phyloP scores from a whole-genome alignment of 306 rosid species.

The Ormosia emarginata region DNA sequence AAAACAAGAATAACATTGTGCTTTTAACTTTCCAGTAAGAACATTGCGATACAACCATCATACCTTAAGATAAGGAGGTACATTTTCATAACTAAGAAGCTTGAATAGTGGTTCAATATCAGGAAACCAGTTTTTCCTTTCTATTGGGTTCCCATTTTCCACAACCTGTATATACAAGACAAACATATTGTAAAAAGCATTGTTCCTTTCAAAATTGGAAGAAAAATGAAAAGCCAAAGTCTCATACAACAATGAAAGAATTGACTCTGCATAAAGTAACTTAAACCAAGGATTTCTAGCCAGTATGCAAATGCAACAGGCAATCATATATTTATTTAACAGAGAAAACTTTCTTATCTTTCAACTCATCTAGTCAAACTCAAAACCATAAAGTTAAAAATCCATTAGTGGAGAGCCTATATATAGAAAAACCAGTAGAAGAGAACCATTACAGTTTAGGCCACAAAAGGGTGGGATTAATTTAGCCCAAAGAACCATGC shows the following conservation, averaged over 20 bases:
- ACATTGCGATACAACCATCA: constrained; percentile 16
- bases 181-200: constrained; percentile 21
- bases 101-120: constrained; percentile 95
- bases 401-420: neutral
- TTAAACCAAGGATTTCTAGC: neutral
- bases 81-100: constrained; percentile 95
- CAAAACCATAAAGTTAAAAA: neutral
- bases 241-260: neutral
- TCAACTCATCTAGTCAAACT: neutral
- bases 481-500: neutral
- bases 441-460: neutral
- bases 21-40: constrained; percentile 5
- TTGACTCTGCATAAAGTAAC: neutral
- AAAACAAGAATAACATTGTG: constrained; percentile 16
- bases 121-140: constrained; percentile 91
- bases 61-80: constrained; percentile 96
- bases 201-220: neutral
- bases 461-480: neutral
- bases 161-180: constrained; percentile 58
- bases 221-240: neutral
- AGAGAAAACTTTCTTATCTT: neutral
- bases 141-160: constrained; percentile 82
- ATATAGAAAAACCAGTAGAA: neutral
- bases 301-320: neutral
- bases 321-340: neutral